A percentile compares a stretch with the other conserved stretches of the same genome.
Evolutionary conservation across 192 early-diverging fungal species (phyloP).

Genomic region (Irineochytrium annulatum): DNA sequence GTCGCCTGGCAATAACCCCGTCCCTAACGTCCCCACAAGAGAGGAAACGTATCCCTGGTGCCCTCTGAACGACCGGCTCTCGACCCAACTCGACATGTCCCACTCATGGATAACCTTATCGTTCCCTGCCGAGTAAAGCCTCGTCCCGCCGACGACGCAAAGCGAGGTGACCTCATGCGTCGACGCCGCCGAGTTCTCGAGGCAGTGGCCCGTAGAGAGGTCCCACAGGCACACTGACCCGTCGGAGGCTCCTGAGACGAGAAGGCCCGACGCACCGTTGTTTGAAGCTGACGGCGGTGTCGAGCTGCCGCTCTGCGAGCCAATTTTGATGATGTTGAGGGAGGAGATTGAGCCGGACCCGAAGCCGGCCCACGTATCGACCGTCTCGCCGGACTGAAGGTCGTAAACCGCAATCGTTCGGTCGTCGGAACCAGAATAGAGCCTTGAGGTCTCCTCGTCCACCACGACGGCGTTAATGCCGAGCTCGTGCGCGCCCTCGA

Average conservation of each 20-base stretch:
- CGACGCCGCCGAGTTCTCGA: constrained; percentile 4
- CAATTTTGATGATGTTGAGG: neutral
- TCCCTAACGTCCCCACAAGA: constrained; percentile 2
- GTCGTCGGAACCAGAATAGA: constrained; percentile 26
- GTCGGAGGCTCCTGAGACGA: constrained; percentile 2
- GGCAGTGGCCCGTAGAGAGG: neutral
- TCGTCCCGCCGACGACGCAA: neutral
- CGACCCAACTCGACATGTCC: neutral
- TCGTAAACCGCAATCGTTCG: constrained; percentile 22
- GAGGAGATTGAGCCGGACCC: constrained; percentile 1
- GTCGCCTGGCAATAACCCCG: neutral
- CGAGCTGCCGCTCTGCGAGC: neutral
- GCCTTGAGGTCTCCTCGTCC: constrained; percentile 13
- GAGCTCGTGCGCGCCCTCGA: constrained; percentile 13
- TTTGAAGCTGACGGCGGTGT: neutral
- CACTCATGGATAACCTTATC: constrained; percentile 15
- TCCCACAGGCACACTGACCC: constrained; percentile 13
- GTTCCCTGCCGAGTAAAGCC: constrained; percentile 14
- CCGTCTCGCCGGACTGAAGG: constrained; percentile 7
- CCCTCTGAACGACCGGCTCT: constrained; percentile 5
- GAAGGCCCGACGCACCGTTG: neutral
- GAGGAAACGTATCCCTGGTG: constrained; percentile 18
- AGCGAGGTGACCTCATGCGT: constrained; percentile 12
- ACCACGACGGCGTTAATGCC: constrained; percentile 16
- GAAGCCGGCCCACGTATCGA: constrained; percentile 14